Conservation (phyloP, 257 asterid species). For the Nyctanthes arbortristis region DNA sequence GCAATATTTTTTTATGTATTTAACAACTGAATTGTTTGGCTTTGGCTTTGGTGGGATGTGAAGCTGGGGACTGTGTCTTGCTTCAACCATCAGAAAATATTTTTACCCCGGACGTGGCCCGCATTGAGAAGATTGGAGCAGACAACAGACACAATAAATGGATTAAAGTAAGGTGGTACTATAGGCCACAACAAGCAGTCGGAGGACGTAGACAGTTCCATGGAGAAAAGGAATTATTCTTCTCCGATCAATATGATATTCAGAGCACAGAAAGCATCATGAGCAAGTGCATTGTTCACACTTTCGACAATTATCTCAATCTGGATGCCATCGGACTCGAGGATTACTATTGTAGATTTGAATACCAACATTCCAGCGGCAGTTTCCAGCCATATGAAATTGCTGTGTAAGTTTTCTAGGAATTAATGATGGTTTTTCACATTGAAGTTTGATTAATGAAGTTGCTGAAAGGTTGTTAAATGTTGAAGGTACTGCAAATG, state of each 20-base stretch:
- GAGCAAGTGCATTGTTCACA: slow-evolving; percentile 58
- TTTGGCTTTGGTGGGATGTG: slow-evolving; percentile 10
- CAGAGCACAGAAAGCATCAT: slow-evolving; percentile 64
- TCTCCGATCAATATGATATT: slow-evolving; percentile 53
- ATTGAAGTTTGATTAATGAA: neutral
- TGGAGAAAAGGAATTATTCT: slow-evolving; percentile 60
- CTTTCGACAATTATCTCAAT: slow-evolving; percentile 53
- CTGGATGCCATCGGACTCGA: slow-evolving; percentile 45
- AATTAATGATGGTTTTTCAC: neutral
- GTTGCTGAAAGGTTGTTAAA: slow-evolving; percentile 18
- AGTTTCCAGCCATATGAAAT: slow-evolving; percentile 56
- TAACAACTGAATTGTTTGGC: neutral
- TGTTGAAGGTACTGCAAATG: slow-evolving; percentile 69
- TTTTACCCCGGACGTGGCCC: slow-evolving; percentile 57
- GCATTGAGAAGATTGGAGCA: slow-evolving; percentile 53
- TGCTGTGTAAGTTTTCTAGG: slow-evolving; percentile 68
- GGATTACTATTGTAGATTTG: slow-evolving; percentile 59
- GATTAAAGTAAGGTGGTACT: slow-evolving; percentile 61
- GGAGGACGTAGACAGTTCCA: slow-evolving; percentile 64
- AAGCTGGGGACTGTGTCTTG: slow-evolving; percentile 64
- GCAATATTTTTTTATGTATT: neutral
- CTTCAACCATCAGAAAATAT: slow-evolving; percentile 42
- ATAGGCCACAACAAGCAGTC: slow-evolving; percentile 62
- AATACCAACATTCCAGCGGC: slow-evolving; percentile 50
- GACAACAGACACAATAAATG: slow-evolving; percentile 37